Percentiles rank a stretch among this genome's conserved stretches.
Conservation (phyloP, 2,329 filamentous ascomycete genomes). For the Stagonosporopsis chrysanthemi region DNA sequence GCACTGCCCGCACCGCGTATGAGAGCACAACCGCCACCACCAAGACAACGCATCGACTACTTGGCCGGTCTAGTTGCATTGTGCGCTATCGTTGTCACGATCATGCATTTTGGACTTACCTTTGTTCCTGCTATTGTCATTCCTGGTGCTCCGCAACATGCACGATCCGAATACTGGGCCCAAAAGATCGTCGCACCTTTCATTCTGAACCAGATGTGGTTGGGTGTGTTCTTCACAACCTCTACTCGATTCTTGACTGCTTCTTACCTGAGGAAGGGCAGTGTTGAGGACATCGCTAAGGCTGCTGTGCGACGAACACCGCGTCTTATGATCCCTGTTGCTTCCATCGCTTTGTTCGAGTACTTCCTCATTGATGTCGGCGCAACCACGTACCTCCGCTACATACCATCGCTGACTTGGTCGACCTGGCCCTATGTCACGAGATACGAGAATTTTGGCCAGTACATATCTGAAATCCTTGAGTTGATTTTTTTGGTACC, state of each 20-base stretch:
- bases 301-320: conserved; percentile 55
- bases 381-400: conserved; percentile 54
- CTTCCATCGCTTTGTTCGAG: conserved; percentile 53
- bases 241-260: conserved; percentile 56
- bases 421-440: conserved; percentile 58
- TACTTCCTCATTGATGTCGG: conserved; percentile 58
- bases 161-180: conserved; percentile 52
- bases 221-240: conserved; percentile 59
- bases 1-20: conserved; percentile 42
- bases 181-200: conserved; percentile 54
- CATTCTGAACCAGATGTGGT: conserved; percentile 57
- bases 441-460: conserved; percentile 51
- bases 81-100: conserved; percentile 54
- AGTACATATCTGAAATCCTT: conserved; percentile 55
- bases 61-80: conserved; percentile 57
- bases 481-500: conserved; percentile 58
- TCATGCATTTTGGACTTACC: conserved; percentile 55
- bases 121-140: conserved; percentile 53
- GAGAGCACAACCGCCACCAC: conserved; percentile 33
- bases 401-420: conserved; percentile 57
- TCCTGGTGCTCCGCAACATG: conserved; percentile 47
- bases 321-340: conserved; percentile 57
- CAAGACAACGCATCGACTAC: conserved; percentile 53
- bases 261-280: conserved; percentile 54
- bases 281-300: conserved; percentile 54